Base-by-base conservation (phyloP, 129 eudicot genomes). In the Erigeron canadensis region DNA sequence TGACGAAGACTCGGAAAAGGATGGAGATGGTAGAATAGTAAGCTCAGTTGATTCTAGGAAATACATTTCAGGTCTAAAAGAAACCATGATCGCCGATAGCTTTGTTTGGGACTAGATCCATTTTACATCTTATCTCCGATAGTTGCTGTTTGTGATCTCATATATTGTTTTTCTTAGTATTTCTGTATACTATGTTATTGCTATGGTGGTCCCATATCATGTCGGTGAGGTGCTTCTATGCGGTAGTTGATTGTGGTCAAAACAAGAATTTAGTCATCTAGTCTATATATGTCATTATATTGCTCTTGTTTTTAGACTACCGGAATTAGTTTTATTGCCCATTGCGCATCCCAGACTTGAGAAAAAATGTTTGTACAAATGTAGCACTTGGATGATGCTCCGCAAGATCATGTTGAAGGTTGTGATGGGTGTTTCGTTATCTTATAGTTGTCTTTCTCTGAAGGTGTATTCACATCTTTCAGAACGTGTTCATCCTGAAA, bases 1-100 rank as follows among this genome's bases (percentile, higher is more conserved):
- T 9, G 87, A 85, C 55, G 72, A 83, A 19, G 86, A 83, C 47
- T 53, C 19, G 38, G 94, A 83, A 55, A 84, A 88, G 63, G 79
- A 86, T n/a, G 70, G 65, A 3, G 80, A 86, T 21, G 66, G 67
- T 12, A 88, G 72, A 70, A 74, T 70, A 44, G 77, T 65, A 77
- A 63, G 81, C 39, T 64, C 86, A 38, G 73, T 51, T 78, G 96
- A 86, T 81, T 71, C 85, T 16, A 76, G 84, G 59, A 91, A 83
- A 72, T 18, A 70, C 53, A 69, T 70, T 37, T 80, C 88, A 75
- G 86, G 18, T 88, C 90, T 11, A 81, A 82, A 67, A 73, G 86
- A 68, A 80, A 51, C 62, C 81, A 83, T 47, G 82, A 83, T 19
- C 78, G 84, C 42, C 72, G 79, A 45, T 82, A 79, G 84, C 58